Evolutionary conservation across 768 basidiomycete genomes (phyloP).

Genomic region (Omphalotus guepiniiformis): DNA sequence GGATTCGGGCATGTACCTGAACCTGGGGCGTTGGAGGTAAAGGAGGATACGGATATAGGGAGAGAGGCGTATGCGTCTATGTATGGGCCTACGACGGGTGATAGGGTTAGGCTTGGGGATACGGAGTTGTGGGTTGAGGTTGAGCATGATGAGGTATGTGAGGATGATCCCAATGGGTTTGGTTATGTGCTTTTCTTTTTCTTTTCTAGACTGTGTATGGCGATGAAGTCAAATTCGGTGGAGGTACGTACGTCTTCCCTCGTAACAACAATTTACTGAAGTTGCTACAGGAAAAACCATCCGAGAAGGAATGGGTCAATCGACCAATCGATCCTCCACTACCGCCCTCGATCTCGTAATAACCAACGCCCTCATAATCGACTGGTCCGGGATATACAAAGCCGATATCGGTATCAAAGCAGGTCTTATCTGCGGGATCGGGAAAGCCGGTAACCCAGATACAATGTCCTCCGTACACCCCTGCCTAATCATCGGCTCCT

Average conservation of each 20-base stretch:
- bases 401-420: slow-evolving; percentile 92
- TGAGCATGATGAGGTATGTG: slow-evolving; percentile 70
- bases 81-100: slow-evolving; percentile 94
- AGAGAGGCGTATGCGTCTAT: slow-evolving; percentile 83
- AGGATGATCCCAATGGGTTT: slow-evolving; percentile 1
- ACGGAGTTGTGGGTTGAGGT: slow-evolving; percentile 90
- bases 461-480: slow-evolving; percentile 78
- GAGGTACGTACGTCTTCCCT: slow-evolving; percentile 45
- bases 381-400: slow-evolving; percentile 96
- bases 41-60: slow-evolving; percentile 50
- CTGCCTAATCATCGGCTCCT: slow-evolving; percentile 77
- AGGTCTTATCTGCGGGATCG: slow-evolving; percentile 80
- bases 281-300: slow-evolving; percentile 75
- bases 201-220: slow-evolving; percentile 72
- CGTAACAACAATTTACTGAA: not conserved
- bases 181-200: not conserved
- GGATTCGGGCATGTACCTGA: slow-evolving; percentile 73
- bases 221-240: slow-evolving; percentile 97
- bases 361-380: slow-evolving; percentile 91
- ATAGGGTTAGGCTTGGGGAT: slow-evolving; percentile 85
- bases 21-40: slow-evolving; percentile 52
- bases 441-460: slow-evolving; percentile 98
- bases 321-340: slow-evolving; percentile 59
- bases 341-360: slow-evolving; percentile 88
- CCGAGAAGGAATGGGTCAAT: slow-evolving; percentile 96